Percentiles rank a stretch among this genome's conserved stretches.
Conservation (phyloP, 306 rosid species). For the Gastrolobium bilobum region DNA sequence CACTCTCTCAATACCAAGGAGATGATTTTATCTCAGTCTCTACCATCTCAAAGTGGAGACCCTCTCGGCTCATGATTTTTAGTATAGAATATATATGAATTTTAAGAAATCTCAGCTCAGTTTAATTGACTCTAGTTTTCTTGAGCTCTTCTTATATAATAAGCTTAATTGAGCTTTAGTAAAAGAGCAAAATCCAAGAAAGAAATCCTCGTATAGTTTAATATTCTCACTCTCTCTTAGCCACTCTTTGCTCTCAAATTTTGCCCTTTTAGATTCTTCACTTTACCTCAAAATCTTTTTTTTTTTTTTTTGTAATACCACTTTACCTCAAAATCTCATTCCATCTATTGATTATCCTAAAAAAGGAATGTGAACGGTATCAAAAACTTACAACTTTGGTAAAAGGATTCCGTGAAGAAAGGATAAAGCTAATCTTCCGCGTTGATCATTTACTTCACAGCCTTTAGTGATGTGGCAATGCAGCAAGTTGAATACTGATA, state of each 20-base stretch:
- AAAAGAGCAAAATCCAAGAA: too few species aligned
- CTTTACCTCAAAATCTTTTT: neutral
- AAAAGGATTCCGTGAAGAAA: slow-evolving; percentile 3
- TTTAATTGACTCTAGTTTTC: too few species aligned
- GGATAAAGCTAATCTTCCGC: slow-evolving; percentile 16
- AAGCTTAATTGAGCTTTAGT: too few species aligned
- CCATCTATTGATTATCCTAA: neutral
- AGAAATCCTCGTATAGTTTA: too few species aligned
- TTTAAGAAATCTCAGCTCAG: too few species aligned
- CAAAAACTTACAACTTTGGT: neutral
- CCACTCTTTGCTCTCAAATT: neutral
- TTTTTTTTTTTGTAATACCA: too few species aligned
- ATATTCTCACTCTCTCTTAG: neutral
- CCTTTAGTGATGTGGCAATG: neutral
- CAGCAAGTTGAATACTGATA: neutral
- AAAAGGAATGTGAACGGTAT: slow-evolving; percentile 45
- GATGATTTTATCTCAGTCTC: too few species aligned
- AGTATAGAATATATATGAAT: too few species aligned
- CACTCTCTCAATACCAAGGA: too few species aligned
- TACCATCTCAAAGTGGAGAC: too few species aligned
- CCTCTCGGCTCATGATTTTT: too few species aligned
- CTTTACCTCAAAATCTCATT: neutral
- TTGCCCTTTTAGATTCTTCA: neutral
- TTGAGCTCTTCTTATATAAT: too few species aligned
- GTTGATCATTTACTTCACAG: slow-evolving; percentile 4